Evolutionary conservation across 2,329 filamentous ascomycete species (phyloP).

Genomic region (Chalaropsis ovoidea): DNA sequence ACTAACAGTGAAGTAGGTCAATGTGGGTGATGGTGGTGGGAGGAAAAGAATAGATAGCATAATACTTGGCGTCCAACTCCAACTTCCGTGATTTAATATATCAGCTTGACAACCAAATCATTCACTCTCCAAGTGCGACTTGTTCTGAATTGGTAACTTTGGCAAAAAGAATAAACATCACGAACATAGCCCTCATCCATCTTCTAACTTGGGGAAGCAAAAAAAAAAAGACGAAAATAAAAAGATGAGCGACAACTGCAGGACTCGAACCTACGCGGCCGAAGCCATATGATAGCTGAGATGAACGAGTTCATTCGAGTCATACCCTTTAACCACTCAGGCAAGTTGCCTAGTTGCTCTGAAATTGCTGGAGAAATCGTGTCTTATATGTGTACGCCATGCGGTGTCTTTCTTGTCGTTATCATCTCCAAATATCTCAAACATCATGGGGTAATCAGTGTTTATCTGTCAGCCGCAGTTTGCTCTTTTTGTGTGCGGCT

Average conservation of each 20-base stretch:
- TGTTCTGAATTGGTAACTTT: too few species aligned
- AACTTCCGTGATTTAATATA: too few species aligned
- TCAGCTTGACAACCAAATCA: too few species aligned
- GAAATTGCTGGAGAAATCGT: too few species aligned
- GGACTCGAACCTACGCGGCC: slow-evolving; percentile 24
- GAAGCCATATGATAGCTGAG: slow-evolving; percentile 24
- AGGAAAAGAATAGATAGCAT: neutral
- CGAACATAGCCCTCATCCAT: too few species aligned
- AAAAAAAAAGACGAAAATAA: slow-evolving; percentile 16
- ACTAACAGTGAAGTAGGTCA: neutral
- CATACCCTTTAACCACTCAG: slow-evolving; percentile 25
- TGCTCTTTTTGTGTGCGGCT: neutral
- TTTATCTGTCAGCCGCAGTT: neutral
- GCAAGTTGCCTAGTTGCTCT: slow-evolving; percentile 17
- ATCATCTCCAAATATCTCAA: neutral
- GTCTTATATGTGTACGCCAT: too few species aligned
- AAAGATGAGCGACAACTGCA: slow-evolving; percentile 21
- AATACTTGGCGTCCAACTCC: too few species aligned
- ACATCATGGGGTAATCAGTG: neutral
- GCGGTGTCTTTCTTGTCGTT: neutral
- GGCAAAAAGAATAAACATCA: too few species aligned
- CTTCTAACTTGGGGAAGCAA: neutral
- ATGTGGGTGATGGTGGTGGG: neutral
- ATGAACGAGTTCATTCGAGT: slow-evolving; percentile 22
- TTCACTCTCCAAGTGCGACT: too few species aligned